Conservation (phyloP, 2,329 filamentous ascomycete species). For the Trichophyton verrucosum region DNA sequence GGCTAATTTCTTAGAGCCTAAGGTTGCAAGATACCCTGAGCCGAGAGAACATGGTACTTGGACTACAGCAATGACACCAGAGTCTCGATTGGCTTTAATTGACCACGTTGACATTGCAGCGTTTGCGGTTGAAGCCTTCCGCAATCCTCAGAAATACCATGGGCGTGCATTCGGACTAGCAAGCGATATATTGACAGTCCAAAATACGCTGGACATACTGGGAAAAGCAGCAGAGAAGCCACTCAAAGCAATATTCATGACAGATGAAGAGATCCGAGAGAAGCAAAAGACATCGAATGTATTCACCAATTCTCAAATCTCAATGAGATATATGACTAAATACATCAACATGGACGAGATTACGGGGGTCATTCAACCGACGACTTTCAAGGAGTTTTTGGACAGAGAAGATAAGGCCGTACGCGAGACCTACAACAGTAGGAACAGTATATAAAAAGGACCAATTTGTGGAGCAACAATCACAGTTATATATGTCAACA, state of each 20-base stretch:
- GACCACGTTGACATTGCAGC: slow-evolving; percentile 1
- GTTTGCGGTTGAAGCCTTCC: not conserved
- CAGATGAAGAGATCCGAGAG: not conserved
- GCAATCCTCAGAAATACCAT: not conserved
- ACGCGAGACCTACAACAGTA: not conserved
- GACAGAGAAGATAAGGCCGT: not conserved
- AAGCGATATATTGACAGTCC: not conserved
- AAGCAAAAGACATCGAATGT: not conserved
- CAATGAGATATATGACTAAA: not conserved
- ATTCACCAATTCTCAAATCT: not conserved
- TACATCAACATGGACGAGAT: not conserved
- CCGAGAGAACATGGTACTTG: not conserved
- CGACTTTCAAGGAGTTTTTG: not conserved
- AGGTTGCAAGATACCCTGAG: not conserved
- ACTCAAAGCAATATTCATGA: not conserved
- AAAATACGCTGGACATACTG: not conserved
- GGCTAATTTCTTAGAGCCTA: not conserved
- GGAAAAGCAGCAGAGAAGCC: not conserved
- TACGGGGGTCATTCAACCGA: not conserved
- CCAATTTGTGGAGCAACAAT: not conserved
- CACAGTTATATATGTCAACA: too few species aligned
- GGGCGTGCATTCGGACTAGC: not conserved
- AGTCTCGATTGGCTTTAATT: slow-evolving; percentile 6
- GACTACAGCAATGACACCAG: not conserved
- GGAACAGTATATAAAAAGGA: not conserved